Evolutionary conservation across 345 rosid species (phyloP), one percentile per base, ranked within the genome.

Genomic region (Garcia nutans): DNA sequence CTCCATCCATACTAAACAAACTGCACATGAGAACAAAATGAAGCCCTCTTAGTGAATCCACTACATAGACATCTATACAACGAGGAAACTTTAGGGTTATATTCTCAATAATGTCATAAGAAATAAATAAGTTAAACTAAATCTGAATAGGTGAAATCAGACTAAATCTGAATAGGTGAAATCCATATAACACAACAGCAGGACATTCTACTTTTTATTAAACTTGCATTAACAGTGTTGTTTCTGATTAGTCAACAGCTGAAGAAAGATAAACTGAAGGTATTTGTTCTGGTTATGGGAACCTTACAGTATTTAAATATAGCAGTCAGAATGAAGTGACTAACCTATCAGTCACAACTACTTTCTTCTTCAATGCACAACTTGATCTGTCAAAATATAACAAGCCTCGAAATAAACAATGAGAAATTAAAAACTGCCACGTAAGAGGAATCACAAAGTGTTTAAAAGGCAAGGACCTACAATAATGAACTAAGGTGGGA

Each of bases 1-100:
- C 99, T 75, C 98, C 99, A 74, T 95, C 99, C 99, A 95, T 95
- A 76, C 99, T 95, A 84, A 95, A 95, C 87, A 95, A 89, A 81
- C 99, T 93, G 85, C 44, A 58, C 41, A 26, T 8, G 28, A 49
- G 67, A 77, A 56, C 50, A 68, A 10, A 79, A 66, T 64, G 49
- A 65, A 76, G 56, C 28, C 15, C 31, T 65, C 11, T 57, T 37
- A 62, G 12, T 71, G 8, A 56, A 49, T 41, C 24, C 31, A 31
- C 49, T 6, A 6, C 17, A 37, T 55, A 55, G 41, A 16, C 65
- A 55, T 0, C 15, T 8, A 24, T 26, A 20, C 2, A 60, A 6
- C 11, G 7, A 56, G 8, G 3, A 52, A 49, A 22, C 10, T 65
- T 8, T 56, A 24, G 65, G 28, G 10, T 42, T 57, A 15, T 19